Conservation (phyloP, 2,329 filamentous ascomycete genomes). For the Phoma sp. region DNA sequence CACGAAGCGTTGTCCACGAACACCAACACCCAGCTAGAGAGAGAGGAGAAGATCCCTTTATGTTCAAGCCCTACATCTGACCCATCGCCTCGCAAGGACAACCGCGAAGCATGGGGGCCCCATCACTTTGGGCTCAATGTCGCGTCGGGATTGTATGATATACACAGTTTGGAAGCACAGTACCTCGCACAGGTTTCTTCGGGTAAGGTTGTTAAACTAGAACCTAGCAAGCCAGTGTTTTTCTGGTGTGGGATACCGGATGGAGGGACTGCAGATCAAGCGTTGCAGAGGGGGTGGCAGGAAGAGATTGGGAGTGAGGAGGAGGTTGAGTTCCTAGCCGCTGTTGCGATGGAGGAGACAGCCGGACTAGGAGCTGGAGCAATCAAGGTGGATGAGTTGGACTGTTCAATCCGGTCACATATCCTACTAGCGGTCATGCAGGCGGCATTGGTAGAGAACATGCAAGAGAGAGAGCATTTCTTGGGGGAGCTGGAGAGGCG, state of each 20-base stretch:
- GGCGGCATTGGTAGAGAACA: slow-evolving; percentile 18
- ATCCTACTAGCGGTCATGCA: slow-evolving; percentile 20
- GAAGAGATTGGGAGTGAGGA: slow-evolving; percentile 19
- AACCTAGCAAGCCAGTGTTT: slow-evolving; percentile 19
- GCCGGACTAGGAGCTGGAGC: slow-evolving; percentile 16
- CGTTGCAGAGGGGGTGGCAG: slow-evolving; percentile 17
- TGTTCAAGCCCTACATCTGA: slow-evolving; percentile 13
- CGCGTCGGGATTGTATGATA: slow-evolving; percentile 17
- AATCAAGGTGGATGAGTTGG: slow-evolving; percentile 18
- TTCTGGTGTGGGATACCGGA: slow-evolving; percentile 17
- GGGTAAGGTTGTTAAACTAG: slow-evolving; percentile 13
- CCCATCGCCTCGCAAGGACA: slow-evolving; percentile 18
- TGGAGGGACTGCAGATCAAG: slow-evolving; percentile 15
- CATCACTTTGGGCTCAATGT: slow-evolving; percentile 17
- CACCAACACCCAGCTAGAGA: slow-evolving; percentile 4
- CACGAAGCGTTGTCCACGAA: slow-evolving; percentile 9
- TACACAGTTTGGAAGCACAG: slow-evolving; percentile 17
- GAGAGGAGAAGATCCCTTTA: slow-evolving; percentile 10
- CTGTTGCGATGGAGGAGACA: slow-evolving; percentile 19
- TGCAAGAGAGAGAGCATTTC: slow-evolving; percentile 20
- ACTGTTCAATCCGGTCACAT: slow-evolving; percentile 20
- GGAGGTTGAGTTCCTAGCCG: slow-evolving; percentile 18
- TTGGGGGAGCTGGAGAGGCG: slow-evolving; percentile 15
- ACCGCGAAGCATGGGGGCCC: slow-evolving; percentile 16
- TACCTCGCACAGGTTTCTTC: slow-evolving; percentile 13